Conservation (phyloP, 2,329 filamentous ascomycete genomes). For the Hymenotorrendiella dingleyae region DNA sequence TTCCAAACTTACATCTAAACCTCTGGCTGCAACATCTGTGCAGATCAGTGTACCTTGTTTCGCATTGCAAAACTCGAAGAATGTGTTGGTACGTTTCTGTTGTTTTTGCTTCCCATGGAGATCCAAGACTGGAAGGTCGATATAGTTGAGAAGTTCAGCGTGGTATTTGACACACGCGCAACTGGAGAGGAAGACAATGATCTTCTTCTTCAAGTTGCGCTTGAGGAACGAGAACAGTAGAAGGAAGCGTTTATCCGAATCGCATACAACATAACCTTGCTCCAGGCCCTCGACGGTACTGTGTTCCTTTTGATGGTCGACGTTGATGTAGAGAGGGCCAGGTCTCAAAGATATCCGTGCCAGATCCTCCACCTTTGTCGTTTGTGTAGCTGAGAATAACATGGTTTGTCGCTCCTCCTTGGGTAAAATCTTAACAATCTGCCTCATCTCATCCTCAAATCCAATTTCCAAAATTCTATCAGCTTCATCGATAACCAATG, state of each 20-base stretch:
- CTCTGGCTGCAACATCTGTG: conserved; percentile 92
- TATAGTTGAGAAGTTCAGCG: conserved; percentile 92
- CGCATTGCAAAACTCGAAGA: conserved; percentile 92
- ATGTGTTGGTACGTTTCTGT: conserved; percentile 96
- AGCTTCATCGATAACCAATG: conserved; percentile 91
- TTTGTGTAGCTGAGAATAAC: conserved; percentile 98
- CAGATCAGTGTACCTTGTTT: conserved; percentile 85
- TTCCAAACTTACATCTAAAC: conserved; percentile 70
- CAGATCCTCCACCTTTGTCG: conserved; percentile 95
- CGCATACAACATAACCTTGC: conserved; percentile 92
- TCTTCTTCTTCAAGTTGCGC: conserved; percentile 81
- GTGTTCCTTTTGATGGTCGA: conserved; percentile 83
- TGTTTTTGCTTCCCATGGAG: conserved; percentile 97
- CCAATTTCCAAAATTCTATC: conserved; percentile 95
- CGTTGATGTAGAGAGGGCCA: conserved; percentile 93
- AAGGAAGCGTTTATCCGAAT: conserved; percentile 88
- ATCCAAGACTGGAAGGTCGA: conserved; percentile 82
- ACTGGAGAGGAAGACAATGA: conserved; percentile 92
- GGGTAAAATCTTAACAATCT: conserved; percentile 91
- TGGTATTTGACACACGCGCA: conserved; percentile 96
- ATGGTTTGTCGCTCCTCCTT: conserved; percentile 86
- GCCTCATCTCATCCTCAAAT: conserved; percentile 97
- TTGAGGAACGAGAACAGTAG: conserved; percentile 93
- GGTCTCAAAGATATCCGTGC: conserved; percentile 87
- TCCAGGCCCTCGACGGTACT: conserved; percentile 91